Evolutionary conservation across 1,284 basidiomycete species (phyloP).

Genomic region (Irpex sp.): DNA sequence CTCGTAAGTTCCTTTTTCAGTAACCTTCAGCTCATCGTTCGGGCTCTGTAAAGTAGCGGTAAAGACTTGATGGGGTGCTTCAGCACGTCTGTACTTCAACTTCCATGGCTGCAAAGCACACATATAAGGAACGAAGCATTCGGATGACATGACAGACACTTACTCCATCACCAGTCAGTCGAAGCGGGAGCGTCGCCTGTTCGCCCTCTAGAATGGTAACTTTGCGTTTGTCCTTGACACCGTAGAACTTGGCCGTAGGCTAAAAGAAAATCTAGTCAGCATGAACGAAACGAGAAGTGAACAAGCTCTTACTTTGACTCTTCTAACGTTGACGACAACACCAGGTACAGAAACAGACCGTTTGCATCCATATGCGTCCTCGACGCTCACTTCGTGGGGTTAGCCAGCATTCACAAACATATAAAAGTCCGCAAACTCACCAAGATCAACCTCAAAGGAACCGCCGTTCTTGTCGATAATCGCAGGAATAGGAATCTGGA

Average conservation of each 20-base stretch:
- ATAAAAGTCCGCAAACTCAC: too few relatives aligned
- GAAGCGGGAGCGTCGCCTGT: slow-evolving; percentile 65
- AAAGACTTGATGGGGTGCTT: slow-evolving; percentile 40
- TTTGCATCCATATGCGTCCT: slow-evolving; percentile 87
- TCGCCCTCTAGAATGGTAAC: slow-evolving; percentile 77
- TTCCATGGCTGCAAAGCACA: slow-evolving; percentile 66
- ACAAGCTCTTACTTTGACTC: slow-evolving; percentile 71
- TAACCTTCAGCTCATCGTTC: slow-evolving; percentile 70
- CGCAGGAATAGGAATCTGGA: slow-evolving; percentile 65
- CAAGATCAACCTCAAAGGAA: slow-evolving; percentile 77
- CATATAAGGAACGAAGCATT: slow-evolving; percentile 4
- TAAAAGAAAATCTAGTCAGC: slow-evolving; percentile 22
- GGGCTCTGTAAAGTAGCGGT: slow-evolving; percentile 49
- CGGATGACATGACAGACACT: slow-evolving; percentile 18
- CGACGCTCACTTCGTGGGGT: slow-evolving; percentile 60
- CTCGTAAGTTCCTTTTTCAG: slow-evolving; percentile 71
- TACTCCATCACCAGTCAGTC: slow-evolving; percentile 84
- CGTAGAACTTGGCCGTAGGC: slow-evolving; percentile 87
- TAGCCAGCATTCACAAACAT: not conserved
- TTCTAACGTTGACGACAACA: slow-evolving; percentile 84
- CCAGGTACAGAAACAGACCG: slow-evolving; percentile 73
- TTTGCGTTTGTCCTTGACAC: slow-evolving; percentile 48
- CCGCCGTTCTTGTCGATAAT: slow-evolving; percentile 69
- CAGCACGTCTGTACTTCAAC: slow-evolving; percentile 64
- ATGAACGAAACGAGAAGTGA: not conserved